These are phyloP conservation scores for Xylaria sp. DNA, from an alignment of 2,329 filamentous ascomycete genomes.

Conservation along the genomic window DNA sequence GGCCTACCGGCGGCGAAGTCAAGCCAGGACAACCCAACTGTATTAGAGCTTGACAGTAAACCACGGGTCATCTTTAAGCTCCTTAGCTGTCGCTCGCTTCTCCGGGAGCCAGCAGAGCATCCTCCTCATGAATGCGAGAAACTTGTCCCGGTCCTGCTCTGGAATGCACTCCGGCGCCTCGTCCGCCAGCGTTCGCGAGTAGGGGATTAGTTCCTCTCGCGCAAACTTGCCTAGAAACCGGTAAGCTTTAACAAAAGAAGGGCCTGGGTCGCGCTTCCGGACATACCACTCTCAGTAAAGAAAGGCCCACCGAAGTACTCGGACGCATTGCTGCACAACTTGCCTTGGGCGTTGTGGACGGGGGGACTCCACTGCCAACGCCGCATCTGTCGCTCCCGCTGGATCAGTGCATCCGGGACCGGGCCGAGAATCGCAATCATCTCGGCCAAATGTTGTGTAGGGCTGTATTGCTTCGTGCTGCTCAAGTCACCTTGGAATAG, in stretches of 20 bases:
- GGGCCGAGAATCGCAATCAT: not conserved
- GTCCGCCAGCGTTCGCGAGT: not conserved
- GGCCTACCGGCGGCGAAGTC: too few relatives aligned
- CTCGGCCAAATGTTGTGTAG: not conserved
- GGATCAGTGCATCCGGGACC: not conserved
- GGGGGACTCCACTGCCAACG: not conserved
- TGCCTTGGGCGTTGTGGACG: not conserved
- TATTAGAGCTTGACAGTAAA: not conserved
- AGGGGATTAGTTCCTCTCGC: slow-evolving; percentile 6
- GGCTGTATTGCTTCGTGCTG: not conserved
- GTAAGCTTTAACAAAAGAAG: not conserved
- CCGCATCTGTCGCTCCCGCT: not conserved
- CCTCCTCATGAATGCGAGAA: slow-evolving; percentile 18
- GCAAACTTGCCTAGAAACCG: slow-evolving; percentile 4
- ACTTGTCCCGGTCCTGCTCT: not conserved
- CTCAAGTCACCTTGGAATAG: not conserved
- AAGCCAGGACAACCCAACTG: too few relatives aligned
- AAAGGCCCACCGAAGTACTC: not conserved
- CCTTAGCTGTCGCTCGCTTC: slow-evolving; percentile 4
- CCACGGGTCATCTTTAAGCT: slow-evolving; percentile 12
- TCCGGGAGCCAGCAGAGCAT: slow-evolving; percentile 18
- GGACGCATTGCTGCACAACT: not conserved
- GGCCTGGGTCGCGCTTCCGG: not conserved
- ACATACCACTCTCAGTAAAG: not conserved
- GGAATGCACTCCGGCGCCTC: slow-evolving; percentile 10